phyloP scores from a whole-genome alignment of 2,329 filamentous ascomycete genomes.

The Aspergillus sp. region DNA sequence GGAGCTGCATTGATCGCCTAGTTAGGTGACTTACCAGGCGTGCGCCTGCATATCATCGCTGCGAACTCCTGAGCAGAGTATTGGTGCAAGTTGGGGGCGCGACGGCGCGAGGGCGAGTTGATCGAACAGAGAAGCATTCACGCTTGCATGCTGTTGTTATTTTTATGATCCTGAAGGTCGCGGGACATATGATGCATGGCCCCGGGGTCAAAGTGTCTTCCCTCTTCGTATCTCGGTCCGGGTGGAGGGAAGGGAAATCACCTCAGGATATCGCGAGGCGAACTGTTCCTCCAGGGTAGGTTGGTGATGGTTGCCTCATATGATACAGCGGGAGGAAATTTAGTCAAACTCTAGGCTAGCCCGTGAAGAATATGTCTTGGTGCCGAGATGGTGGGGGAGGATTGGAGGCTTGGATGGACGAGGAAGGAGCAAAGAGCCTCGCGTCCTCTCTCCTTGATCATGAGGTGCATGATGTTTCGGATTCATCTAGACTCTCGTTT shows the following conservation, averaged over 20 bases:
- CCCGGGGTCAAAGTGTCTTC: background rate
- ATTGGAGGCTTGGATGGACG: background rate
- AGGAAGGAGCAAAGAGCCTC: conserved; percentile 1
- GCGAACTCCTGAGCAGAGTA: background rate
- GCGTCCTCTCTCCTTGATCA: background rate
- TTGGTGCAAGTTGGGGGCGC: background rate
- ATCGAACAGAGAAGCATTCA: background rate
- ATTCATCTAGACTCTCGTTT: background rate
- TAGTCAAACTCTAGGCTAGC: background rate
- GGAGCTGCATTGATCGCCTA: background rate
- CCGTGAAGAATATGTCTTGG: conserved; percentile 1
- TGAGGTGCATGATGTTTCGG: background rate
- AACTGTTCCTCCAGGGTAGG: background rate
- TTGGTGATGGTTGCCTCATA: conserved; percentile 4
- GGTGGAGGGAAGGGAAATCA: background rate
- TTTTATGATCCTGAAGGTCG: background rate
- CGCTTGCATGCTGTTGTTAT: background rate
- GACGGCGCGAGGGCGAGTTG: background rate
- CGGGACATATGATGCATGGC: background rate
- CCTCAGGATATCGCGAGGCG: background rate
- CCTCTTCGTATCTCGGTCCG: background rate
- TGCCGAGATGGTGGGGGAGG: background rate
- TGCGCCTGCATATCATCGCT: background rate
- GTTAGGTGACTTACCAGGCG: background rate
- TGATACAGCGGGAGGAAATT: background rate